Evolutionary conservation across 805 yeast species (phyloP), one percentile per base, ranked within the genome.

Genomic region (Candida morakotiae): DNA sequence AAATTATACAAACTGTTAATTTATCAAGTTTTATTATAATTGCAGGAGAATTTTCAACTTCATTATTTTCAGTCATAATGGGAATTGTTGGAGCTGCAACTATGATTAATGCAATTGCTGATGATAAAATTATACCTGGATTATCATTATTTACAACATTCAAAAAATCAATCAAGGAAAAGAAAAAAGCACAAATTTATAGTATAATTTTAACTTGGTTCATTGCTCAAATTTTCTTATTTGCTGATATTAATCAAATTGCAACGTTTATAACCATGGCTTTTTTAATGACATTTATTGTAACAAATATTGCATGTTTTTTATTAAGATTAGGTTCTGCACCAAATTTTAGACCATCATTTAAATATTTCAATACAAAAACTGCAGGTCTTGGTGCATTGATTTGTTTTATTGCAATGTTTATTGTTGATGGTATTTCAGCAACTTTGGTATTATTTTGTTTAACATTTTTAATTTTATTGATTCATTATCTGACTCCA

Each of bases 231-330:
- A 43, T 83, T 5, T 91, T 94, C 44, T 67, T 93, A 29, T 79
- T 93, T 53, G 86, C 95, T 1, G 94, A 93, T 54, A 84, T 93
- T 44, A 91, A 93, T 60, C 86, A 84, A 57, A 88, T 93, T 58
- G 98, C 98, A 2, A 83, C 94, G 0, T 81, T 88, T 51, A 91
- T 93, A 43, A 91, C 98, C 1, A 88, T 94, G 97, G 96, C 98
- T 0, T 91, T 88, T 52, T 68, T 93, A 36, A 86, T 91, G 93
- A 93, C 99, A 0, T 93, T 93, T 52, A 82, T 91, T 33, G 96
- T 91, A 2, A 88, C 95, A 24, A 93, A 93, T 52, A 60, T 91
- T 44, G 98, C 98, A 2, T 94, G 98, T 56, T 88, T 91, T 54
- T 60, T 93, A 37, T 69, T 93, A 48, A 83, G 82, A 45, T 64